phyloP scores from a whole-genome alignment of 2,329 filamentous ascomycete genomes.

The Coleophoma cylindrospora region DNA sequence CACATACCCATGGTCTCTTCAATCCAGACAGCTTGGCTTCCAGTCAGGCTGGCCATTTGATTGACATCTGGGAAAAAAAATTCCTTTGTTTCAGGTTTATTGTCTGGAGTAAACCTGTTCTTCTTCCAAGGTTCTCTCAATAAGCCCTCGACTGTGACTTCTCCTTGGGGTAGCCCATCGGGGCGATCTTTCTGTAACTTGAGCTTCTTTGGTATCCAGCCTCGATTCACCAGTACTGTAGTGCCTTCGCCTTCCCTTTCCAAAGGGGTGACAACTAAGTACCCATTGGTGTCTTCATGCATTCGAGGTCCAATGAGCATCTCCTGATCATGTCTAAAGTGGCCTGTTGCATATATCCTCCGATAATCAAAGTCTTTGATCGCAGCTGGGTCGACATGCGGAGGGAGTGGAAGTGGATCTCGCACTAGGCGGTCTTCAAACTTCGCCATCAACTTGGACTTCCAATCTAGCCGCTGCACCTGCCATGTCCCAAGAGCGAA shows the following conservation, averaged over 20 bases:
- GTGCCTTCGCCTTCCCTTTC: slow-evolving; percentile 61
- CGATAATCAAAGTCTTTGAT: slow-evolving; percentile 90
- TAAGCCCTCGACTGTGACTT: slow-evolving; percentile 78
- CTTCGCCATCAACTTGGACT: slow-evolving; percentile 84
- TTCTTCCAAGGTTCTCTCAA: slow-evolving; percentile 90
- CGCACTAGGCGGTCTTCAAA: slow-evolving; percentile 89
- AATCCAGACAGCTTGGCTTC: slow-evolving; percentile 87
- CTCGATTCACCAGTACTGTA: slow-evolving; percentile 81
- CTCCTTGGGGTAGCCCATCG: slow-evolving; percentile 61
- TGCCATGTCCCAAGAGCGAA: slow-evolving; percentile 94
- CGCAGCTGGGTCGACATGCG: slow-evolving; percentile 73
- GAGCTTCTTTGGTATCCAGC: slow-evolving; percentile 83
- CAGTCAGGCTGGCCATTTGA: slow-evolving; percentile 81
- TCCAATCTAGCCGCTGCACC: slow-evolving; percentile 88
- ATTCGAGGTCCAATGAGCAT: slow-evolving; percentile 94
- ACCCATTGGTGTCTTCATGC: slow-evolving; percentile 85
- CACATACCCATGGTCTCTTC: slow-evolving; percentile 86
- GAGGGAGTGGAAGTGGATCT: slow-evolving; percentile 79
- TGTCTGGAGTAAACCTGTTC: slow-evolving; percentile 95
- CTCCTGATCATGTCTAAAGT: slow-evolving; percentile 81
- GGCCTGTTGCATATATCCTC: slow-evolving; percentile 70
- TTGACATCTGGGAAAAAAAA: slow-evolving; percentile 94
- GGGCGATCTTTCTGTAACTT: slow-evolving; percentile 57
- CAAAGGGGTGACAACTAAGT: slow-evolving; percentile 84
- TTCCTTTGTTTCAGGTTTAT: slow-evolving; percentile 74